Evolutionary conservation across 495 filamentous ascomycete species (phyloP).

Genomic region (Podospora anserina): DNA sequence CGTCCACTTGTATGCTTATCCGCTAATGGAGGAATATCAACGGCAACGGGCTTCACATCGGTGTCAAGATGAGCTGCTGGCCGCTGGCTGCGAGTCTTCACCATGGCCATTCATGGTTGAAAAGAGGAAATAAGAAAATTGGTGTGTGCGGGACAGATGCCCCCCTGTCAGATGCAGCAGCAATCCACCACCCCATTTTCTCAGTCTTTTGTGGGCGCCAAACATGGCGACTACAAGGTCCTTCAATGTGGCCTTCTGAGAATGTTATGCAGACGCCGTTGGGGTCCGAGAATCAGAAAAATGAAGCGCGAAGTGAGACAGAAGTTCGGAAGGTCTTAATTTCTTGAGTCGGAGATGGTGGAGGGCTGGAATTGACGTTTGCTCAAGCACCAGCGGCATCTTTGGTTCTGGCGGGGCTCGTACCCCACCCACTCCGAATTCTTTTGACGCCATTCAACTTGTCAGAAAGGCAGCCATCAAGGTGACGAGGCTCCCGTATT

Average conservation of each 20-base stretch:
- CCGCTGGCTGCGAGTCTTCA: not conserved
- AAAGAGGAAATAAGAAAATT: not conserved
- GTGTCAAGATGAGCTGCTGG: not conserved
- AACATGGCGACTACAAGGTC: not conserved
- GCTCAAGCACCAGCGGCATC: not conserved
- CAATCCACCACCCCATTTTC: constrained; percentile 13
- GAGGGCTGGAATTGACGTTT: not conserved
- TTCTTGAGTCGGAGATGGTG: not conserved
- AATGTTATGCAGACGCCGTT: not conserved
- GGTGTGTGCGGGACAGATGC: constrained; percentile 10
- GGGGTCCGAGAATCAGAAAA: not conserved
- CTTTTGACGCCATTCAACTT: not conserved
- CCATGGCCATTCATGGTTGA: not conserved
- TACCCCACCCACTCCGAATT: not conserved
- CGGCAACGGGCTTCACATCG: not conserved
- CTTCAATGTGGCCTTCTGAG: not conserved
- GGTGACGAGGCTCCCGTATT: not conserved
- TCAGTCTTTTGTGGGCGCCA: not conserved
- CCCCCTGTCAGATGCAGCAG: constrained; percentile 19
- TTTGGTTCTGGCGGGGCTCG: not conserved
- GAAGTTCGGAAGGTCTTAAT: not conserved
- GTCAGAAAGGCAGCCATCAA: not conserved
- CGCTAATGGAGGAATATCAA: not conserved
- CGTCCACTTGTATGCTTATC: not conserved
- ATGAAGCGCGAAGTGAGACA: not conserved